phyloP scores from a whole-genome alignment of 805 yeast species.

The Candida insectalens region DNA sequence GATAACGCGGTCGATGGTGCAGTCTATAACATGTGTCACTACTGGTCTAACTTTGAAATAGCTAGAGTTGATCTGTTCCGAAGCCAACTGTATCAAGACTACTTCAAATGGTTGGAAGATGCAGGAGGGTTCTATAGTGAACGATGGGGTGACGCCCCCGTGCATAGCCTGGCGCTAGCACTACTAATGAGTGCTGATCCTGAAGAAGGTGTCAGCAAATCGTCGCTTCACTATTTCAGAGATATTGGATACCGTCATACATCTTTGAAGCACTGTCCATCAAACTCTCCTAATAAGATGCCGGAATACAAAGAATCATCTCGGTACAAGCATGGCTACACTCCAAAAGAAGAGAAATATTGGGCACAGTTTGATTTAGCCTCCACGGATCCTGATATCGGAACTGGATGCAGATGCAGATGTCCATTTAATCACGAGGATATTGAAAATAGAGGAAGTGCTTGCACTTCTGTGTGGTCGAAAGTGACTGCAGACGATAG shows the following conservation, averaged over 20 bases:
- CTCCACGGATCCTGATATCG: conserved; percentile 41
- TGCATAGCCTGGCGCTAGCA: conserved; percentile 81
- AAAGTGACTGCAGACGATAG: conserved; percentile 19
- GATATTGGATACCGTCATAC: conserved; percentile 89
- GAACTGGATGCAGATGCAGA: conserved; percentile 81
- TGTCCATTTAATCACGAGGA: conserved; percentile 54
- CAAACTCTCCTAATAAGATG: conserved; percentile 46
- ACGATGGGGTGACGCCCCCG: conserved; percentile 98
- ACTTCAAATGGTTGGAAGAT: conserved; percentile 58
- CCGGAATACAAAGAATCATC: conserved; percentile 28
- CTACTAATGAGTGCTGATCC: conserved; percentile 61
- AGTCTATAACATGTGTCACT: conserved; percentile 73
- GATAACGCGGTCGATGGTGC: conserved; percentile 58
- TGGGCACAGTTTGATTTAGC: conserved; percentile 25
- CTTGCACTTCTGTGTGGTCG: conserved; percentile 46
- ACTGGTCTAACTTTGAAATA: conserved; percentile 91
- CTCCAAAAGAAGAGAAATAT: conserved; percentile 25
- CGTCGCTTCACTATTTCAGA: conserved; percentile 80
- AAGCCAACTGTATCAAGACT: conserved; percentile 53
- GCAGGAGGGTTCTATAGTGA: conserved; percentile 82
- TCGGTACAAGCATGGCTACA: conserved; percentile 25
- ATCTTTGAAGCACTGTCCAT: conserved; percentile 76
- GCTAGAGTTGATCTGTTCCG: conserved; percentile 73
- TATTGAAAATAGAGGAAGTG: conserved; percentile 43
- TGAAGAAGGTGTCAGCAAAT: too few species aligned